These are phyloP conservation scores for Geosmithia putterillii DNA, from an alignment of 2,329 filamentous ascomycete species.

Conservation along the genomic window DNA sequence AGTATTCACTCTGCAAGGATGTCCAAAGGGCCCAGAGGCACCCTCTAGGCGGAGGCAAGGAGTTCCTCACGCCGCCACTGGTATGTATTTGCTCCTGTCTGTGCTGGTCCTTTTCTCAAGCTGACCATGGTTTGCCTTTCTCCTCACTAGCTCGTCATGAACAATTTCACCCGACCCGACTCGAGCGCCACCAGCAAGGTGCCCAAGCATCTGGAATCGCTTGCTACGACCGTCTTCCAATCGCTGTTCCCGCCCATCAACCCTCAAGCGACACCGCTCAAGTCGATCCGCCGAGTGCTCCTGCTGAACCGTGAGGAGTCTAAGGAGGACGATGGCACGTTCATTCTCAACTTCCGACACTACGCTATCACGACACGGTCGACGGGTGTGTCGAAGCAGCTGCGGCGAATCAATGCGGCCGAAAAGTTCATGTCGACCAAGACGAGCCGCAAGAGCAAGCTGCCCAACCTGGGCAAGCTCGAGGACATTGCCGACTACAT, in stretches of 20 bases:
- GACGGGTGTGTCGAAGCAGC: conserved; percentile 70
- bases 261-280: conserved; percentile 76
- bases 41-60: conserved; percentile 70
- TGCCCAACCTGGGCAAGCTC: conserved; percentile 84
- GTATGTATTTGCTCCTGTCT: conserved; percentile 26
- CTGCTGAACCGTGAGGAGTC: conserved; percentile 71
- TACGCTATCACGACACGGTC: conserved; percentile 90
- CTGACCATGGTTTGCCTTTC: conserved; percentile 8
- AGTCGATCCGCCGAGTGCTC: conserved; percentile 84
- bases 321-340: conserved; percentile 51
- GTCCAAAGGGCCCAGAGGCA: conserved; percentile 74
- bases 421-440: conserved; percentile 59
- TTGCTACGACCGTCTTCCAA: conserved; percentile 90
- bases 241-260: conserved; percentile 94
- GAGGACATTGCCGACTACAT: conserved; percentile 93
- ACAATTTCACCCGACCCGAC: conserved; percentile 71
- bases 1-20: conserved; percentile 89
- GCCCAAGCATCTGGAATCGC: conserved; percentile 87
- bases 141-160: conserved; percentile 70
- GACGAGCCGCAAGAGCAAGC: conserved; percentile 49
- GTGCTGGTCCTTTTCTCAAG: too few relatives aligned
- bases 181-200: conserved; percentile 53
- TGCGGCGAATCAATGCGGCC: conserved; percentile 74
- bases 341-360: conserved; percentile 79
- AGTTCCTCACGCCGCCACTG: conserved; percentile 75